phyloP scores from a whole-genome alignment of 805 yeast species.

The Yamadazyma tumulicola region DNA sequence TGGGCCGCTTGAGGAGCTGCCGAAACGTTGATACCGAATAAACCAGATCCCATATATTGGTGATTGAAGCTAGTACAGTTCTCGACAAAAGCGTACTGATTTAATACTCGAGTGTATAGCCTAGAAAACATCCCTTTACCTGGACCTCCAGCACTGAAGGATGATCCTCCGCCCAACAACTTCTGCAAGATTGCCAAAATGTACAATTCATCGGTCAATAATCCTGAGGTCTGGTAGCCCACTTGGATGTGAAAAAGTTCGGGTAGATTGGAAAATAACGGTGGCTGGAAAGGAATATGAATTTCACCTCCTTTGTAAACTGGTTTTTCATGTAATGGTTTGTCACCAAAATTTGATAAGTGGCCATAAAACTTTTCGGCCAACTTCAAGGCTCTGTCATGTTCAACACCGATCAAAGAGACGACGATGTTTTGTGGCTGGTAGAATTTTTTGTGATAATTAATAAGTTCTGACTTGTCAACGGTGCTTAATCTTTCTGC shows the following conservation, averaged over 20 bases:
- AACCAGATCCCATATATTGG: constrained; percentile 84
- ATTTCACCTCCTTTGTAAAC: constrained; percentile 48
- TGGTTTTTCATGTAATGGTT: constrained; percentile 10
- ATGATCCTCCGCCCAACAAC: constrained; percentile 93
- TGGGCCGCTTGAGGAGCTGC: constrained; percentile 86
- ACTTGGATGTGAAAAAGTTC: constrained; percentile 82
- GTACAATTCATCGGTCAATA: constrained; percentile 80
- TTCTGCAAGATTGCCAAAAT: constrained; percentile 89
- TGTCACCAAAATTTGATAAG: constrained; percentile 8
- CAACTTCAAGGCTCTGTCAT: constrained; percentile 61
- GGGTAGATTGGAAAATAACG: constrained; percentile 50
- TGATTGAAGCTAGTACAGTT: constrained; percentile 86
- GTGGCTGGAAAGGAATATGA: constrained; percentile 36
- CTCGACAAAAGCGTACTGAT: constrained; percentile 88
- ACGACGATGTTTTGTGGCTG: constrained; percentile 80
- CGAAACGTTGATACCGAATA: constrained; percentile 84
- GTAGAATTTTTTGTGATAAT: constrained; percentile 64
- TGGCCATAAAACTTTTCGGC: constrained; percentile 59
- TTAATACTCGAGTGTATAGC: constrained; percentile 84
- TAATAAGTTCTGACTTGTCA: constrained; percentile 47
- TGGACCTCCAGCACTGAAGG: constrained; percentile 98
- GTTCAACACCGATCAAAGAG: constrained; percentile 83
- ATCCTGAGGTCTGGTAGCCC: constrained; percentile 84
- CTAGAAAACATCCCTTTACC: constrained; percentile 99
- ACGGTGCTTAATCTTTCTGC: constrained; percentile 59